These are phyloP conservation scores for Diutina neorugosa DNA, from an alignment of 1,139 yeast genomes.

Conservation along the genomic window DNA sequence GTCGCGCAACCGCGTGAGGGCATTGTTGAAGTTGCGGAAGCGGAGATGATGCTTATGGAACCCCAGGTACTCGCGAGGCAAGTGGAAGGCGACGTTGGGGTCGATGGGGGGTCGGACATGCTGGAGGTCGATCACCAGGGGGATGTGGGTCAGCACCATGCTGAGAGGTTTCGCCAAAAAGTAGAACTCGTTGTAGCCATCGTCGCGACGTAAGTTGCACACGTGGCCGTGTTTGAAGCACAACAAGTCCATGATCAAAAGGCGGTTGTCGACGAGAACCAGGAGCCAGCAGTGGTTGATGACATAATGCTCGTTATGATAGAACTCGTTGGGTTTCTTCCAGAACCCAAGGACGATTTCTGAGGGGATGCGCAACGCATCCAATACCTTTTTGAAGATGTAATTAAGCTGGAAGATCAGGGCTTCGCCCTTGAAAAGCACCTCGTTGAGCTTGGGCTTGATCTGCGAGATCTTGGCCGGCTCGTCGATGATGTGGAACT, in stretches of 20 bases:
- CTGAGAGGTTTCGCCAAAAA: conserved; percentile 68
- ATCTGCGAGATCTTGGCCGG: conserved; percentile 22
- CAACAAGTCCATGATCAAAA: conserved; percentile 58
- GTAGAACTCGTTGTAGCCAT: conserved; percentile 42
- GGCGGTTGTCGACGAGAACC: conserved; percentile 50
- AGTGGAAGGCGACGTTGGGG: conserved; percentile 61
- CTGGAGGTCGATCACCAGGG: conserved; percentile 66
- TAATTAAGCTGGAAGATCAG: conserved; percentile 68
- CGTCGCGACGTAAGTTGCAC: conserved; percentile 18
- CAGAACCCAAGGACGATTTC: conserved; percentile 75
- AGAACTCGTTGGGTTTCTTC: conserved; percentile 58
- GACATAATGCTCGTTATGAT: conserved; percentile 40
- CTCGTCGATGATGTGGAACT: conserved; percentile 29
- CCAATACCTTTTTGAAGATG: conserved; percentile 63
- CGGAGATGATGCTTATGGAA: conserved; percentile 48
- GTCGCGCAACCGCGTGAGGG: conserved; percentile 61
- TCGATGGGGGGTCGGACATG: conserved; percentile 80
- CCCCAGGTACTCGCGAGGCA: conserved; percentile 80
- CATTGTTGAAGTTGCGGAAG: conserved; percentile 62
- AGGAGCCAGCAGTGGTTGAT: conserved; percentile 87
- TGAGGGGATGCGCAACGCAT: conserved; percentile 56
- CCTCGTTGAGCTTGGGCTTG: conserved; percentile 30
- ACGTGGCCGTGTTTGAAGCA: conserved; percentile 24
- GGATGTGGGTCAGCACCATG: conserved; percentile 76
- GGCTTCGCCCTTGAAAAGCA: conserved; percentile 27